Evolutionary conservation across 2,329 filamentous ascomycete genomes (phyloP), one percentile per base, ranked within the genome.

Genomic region (Neocatenulostroma microsporum): DNA sequence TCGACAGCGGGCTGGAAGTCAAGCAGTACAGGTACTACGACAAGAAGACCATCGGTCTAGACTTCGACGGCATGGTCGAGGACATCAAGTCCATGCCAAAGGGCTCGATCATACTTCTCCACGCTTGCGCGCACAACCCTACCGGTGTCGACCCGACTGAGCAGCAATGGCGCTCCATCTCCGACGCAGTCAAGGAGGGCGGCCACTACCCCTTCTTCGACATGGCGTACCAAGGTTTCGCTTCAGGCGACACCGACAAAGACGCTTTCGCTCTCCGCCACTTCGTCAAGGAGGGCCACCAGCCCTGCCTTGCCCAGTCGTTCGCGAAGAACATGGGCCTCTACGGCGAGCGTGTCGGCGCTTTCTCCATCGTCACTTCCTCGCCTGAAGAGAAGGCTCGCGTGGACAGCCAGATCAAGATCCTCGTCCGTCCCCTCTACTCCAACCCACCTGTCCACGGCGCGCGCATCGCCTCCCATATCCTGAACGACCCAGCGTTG

Each of bases 311-410:
- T 46, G 82, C 84, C 56, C 89, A 96, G 72, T 91, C 84, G 36
- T 96, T 96, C 65, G 89, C 89, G 63, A 96, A 96, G 82, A 98
- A 98, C 78, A 96, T 98, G 89, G 91, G 91, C 69, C 84, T 98
- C 46, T 96, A 98, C 62, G 91, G 91, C 61, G 91, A 98, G 75
- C 89, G 91, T 69, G 86, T 94, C 43, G 91, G 91, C 59, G 88
- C 88, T 49, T 96, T 98, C 76, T 94, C 87, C 54, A 75, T 96
- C 51, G 83, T 95, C 55, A 84, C 82, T 61, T 81, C 80, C 51
- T 81, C 84, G 27, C 74, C 80, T 47, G 88, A 88, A 51, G 89
- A 96, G 76, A 89, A 87, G 77, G 88, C 88, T 73, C 85, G 86
- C 48, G 78, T 98, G 56, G 89, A 95, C 64, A 94, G 87, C 21